Evolutionary conservation across 331 rosid genomes (phyloP).

Genomic region (Quercus lobata): DNA sequence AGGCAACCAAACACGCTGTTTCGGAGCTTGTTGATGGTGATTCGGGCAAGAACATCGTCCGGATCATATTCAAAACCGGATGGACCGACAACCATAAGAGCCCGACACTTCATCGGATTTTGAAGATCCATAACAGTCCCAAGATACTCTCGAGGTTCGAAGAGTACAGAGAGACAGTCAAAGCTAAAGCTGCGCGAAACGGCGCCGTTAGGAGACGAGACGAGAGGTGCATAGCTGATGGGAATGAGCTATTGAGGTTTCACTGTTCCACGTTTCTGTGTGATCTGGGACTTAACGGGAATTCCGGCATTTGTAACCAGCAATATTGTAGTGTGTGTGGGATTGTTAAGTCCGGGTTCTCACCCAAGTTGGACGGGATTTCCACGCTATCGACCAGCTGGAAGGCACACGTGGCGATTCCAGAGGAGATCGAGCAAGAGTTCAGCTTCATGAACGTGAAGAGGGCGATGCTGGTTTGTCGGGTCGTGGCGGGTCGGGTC

Average conservation of each 20-base stretch:
- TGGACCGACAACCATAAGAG: constrained; percentile 46
- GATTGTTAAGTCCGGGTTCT: constrained; percentile 79
- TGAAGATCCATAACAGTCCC: constrained; percentile 83
- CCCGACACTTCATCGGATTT: constrained; percentile 51
- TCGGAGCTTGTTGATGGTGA: constrained; percentile 71
- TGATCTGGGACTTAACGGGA: constrained; percentile 67
- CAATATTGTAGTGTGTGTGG: constrained; percentile 84
- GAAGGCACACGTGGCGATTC: constrained; percentile 82
- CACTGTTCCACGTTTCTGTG: constrained; percentile 87
- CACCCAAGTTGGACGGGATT: constrained; percentile 86
- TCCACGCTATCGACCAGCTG: constrained; percentile 86
- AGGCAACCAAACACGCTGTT: constrained; percentile 59
- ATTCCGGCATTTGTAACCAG: constrained; percentile 62
- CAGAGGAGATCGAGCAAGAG: constrained; percentile 77
- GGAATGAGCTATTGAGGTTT: constrained; percentile 86
- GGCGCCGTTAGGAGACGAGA: constrained; percentile 40
- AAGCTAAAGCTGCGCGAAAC: constrained; percentile 58
- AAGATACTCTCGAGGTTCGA: constrained; percentile 81
- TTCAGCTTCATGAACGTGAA: constrained; percentile 84
- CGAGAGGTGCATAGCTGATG: constrained; percentile 90
- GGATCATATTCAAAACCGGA: constrained; percentile 81
- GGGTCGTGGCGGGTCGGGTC: constrained; percentile 89
- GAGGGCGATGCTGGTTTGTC: constrained; percentile 84
- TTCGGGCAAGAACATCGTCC: constrained; percentile 83
- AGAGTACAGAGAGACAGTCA: constrained; percentile 77